phyloP scores from a whole-genome alignment of 352 stramenopile genomes.

The Globisporangium orthogonon region DNA sequence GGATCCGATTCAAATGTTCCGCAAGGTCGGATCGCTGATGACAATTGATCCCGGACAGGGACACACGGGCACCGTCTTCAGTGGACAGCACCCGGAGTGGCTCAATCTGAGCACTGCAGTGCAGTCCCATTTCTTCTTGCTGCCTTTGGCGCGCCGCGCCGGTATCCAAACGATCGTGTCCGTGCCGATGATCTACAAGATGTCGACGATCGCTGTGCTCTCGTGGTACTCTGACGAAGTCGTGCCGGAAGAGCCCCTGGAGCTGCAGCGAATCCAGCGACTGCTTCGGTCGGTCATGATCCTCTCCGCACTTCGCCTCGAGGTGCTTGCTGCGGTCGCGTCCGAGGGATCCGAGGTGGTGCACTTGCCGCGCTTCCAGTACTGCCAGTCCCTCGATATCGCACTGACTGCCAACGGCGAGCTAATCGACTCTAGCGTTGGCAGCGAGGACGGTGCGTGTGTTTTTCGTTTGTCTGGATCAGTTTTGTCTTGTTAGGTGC shows the following conservation, averaged over 20 bases:
- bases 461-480: background rate
- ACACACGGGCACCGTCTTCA: slow-evolving; percentile 68
- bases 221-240: slow-evolving; percentile 67
- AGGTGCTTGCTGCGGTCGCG: slow-evolving; percentile 27
- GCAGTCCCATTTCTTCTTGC: slow-evolving; percentile 71
- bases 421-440: slow-evolving; percentile 29
- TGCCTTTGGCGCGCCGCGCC: slow-evolving; percentile 57
- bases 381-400: slow-evolving; percentile 69
- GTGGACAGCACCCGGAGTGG: slow-evolving; percentile 65
- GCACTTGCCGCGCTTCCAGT: slow-evolving; percentile 66
- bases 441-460: slow-evolving; percentile 42
- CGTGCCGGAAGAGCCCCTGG: slow-evolving; percentile 43
- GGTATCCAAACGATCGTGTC: slow-evolving; percentile 63
- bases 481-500: no score
- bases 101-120: slow-evolving; percentile 35
- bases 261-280: slow-evolving; percentile 67
- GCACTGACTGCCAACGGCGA: slow-evolving; percentile 71
- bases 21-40: slow-evolving; percentile 60
- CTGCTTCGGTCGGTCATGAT: slow-evolving; percentile 64
- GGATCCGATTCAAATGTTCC: slow-evolving; percentile 65
- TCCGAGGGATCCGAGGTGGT: slow-evolving; percentile 13
- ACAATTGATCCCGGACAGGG: slow-evolving; percentile 76
- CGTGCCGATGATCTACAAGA: slow-evolving; percentile 79
- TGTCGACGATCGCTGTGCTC: slow-evolving; percentile 72
- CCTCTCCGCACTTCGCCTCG: slow-evolving; percentile 48